Base-by-base conservation (phyloP, 1,139 yeast species). In the Kodamaea plutei region DNA sequence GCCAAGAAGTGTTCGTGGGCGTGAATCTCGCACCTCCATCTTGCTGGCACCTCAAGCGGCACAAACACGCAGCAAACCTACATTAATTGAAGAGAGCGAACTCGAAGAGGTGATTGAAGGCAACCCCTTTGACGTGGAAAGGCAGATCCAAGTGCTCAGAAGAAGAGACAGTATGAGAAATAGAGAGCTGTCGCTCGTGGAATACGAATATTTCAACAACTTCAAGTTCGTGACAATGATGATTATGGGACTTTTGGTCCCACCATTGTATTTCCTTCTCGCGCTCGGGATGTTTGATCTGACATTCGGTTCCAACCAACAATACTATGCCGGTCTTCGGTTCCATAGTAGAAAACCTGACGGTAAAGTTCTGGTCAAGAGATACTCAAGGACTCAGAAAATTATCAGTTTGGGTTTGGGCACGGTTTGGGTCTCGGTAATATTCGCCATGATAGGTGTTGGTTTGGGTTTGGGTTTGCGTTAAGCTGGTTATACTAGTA, bases 361-460 rank as follows among this genome's bases (percentile, higher is more conserved):
- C 33, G 35, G 39, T 20, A 34, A 30, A 29, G 28, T 35, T 29
- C 41, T 41, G 50, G 47, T 39, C 41, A 41, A 47, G 23, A 35
- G 45, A 28, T 66, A 59, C 38, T 52, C 63, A 4, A 48, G 44
- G 28, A 32, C 43, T 20, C 73, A 66, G 39, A 66, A 65, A 41
- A 20, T 55, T 3, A 28, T 49, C 23, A 61, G 70, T 44, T 37
- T 59, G 5, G 35, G 44, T 0, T 14, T 61, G 3, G 72, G 72
- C 3, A 11, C 64, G 7, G 8, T 54, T 2, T 66, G 73, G 73
- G 31, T 60, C 6, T 33, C 42, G 9, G 41, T 57, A 4, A 52
- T 63, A 4, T 36, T 64, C 16, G 63, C 69, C 9, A 62, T 64
- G 70, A 60, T 66, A 11, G 71, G 65, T 0, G 61, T 65, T 5